phyloP scores from a whole-genome alignment of 2,329 filamentous ascomycete genomes.

The Colletotrichum costaricense region DNA sequence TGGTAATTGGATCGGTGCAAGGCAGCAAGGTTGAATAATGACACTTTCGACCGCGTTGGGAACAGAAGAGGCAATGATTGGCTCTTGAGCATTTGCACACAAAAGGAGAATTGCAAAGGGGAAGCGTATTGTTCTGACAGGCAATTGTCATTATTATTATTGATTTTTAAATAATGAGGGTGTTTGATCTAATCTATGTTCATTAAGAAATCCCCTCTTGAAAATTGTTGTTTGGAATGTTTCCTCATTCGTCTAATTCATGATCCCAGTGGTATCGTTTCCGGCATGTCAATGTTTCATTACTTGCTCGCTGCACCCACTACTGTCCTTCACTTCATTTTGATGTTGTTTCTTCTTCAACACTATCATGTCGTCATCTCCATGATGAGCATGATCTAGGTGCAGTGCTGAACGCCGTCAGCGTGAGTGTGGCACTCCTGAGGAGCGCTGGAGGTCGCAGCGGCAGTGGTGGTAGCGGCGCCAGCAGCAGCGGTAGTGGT shows the following conservation, averaged over 20 bases:
- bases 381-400: background rate
- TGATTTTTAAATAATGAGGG: constrained; percentile 20
- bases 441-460: constrained; percentile 69
- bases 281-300: background rate
- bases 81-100: background rate
- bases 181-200: constrained; percentile 26
- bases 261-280: constrained; percentile 30
- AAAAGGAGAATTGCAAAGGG: background rate
- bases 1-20: background rate
- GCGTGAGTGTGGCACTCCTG: constrained; percentile 58
- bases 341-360: background rate
- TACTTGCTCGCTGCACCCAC: background rate
- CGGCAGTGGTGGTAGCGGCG: constrained; percentile 52
- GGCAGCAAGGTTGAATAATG: background rate
- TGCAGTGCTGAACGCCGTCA: constrained; percentile 49
- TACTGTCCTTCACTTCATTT: background rate
- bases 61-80: background rate
- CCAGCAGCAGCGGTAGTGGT: constrained; percentile 45
- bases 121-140: constrained; percentile 15
- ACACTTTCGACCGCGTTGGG: background rate
- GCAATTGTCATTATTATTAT: constrained; percentile 28
- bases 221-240: background rate
- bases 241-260: constrained; percentile 12
- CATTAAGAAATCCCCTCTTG: constrained; percentile 25
- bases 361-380: too few species aligned